phyloP scores from a whole-genome alignment of 169 alveolate species.

The Neospora caninum region DNA sequence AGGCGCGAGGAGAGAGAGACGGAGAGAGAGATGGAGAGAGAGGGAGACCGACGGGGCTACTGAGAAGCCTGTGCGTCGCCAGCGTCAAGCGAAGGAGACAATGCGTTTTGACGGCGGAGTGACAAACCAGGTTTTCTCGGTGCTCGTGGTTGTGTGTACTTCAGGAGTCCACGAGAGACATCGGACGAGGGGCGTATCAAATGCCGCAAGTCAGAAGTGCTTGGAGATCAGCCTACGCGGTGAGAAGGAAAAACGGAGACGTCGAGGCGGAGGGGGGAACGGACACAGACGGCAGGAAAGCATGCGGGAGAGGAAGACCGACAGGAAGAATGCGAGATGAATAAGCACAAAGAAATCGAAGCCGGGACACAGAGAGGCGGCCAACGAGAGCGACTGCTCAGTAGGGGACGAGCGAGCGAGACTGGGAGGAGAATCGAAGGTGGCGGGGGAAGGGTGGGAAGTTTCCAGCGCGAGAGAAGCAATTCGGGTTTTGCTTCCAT shows the following conservation, averaged over 20 bases:
- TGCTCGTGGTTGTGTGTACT: neutral
- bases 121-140: neutral
- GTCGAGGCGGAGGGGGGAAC: neutral
- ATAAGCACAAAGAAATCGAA: neutral
- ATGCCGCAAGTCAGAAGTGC: neutral
- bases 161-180: conserved; percentile 13
- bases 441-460: no score
- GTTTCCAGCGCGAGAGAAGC: no score
- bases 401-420: no score
- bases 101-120: no score
- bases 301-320: neutral
- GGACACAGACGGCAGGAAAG: neutral
- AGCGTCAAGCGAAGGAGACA: no score
- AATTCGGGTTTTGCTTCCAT: no score
- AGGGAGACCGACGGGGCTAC: no score
- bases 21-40: no score
- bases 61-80: no score
- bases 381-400: no score
- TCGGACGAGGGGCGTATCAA: neutral
- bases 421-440: no score
- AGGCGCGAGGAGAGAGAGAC: no score
- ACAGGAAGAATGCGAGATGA: neutral
- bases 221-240: conserved; percentile 12
- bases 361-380: neutral
- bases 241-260: neutral